phyloP scores from a whole-genome alignment of 2,329 filamentous ascomycete genomes.

The Curvularia sp. region DNA sequence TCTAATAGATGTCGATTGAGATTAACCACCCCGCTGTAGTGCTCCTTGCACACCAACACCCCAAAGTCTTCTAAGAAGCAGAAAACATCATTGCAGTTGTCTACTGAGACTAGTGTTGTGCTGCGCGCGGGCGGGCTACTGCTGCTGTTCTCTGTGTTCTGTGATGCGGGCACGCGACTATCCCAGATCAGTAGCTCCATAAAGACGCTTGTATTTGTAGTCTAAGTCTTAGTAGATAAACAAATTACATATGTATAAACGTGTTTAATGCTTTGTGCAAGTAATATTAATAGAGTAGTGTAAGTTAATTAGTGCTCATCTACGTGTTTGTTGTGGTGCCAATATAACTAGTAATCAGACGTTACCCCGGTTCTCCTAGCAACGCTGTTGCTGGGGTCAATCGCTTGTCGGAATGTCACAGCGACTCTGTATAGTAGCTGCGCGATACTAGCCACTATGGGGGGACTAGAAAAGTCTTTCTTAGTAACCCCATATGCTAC shows the following conservation, averaged over 20 bases:
- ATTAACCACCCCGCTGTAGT: no score
- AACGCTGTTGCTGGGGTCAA: neutral
- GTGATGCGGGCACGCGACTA: neutral
- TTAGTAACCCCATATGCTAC: no score
- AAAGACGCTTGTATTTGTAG: slow-evolving; percentile 2
- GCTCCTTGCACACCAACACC: no score
- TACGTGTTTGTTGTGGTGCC: neutral
- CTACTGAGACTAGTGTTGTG: neutral
- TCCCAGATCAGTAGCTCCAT: slow-evolving; percentile 7
- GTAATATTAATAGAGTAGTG: neutral
- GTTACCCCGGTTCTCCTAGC: neutral
- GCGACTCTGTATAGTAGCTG: no score
- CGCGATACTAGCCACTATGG: no score
- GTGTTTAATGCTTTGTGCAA: neutral
- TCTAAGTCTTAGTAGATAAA: neutral
- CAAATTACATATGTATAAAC: neutral
- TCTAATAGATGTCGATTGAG: no score
- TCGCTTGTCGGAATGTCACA: no score
- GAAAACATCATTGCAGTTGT: no score
- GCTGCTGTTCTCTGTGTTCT: slow-evolving; percentile 6
- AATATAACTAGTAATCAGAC: neutral
- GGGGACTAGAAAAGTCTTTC: no score
- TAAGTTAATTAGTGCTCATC: neutral
- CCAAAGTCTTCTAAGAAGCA: no score
- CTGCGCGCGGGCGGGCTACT: slow-evolving; percentile 6